Percentiles rank a stretch among this genome's conserved stretches.
Conservation (phyloP, 805 yeast genomes). For the Starmerella bacillaris region DNA sequence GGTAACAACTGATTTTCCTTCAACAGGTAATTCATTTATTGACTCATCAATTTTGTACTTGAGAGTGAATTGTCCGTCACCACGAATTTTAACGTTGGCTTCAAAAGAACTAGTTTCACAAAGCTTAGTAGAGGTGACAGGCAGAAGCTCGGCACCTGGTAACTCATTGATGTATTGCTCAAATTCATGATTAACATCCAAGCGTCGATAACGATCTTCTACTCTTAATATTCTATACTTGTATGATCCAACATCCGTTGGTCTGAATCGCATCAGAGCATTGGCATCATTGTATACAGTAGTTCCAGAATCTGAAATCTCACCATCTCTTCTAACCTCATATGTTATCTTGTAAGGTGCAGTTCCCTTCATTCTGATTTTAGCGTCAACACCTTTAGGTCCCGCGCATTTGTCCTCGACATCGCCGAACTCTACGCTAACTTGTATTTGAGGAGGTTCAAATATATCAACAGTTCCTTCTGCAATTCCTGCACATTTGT, state of each 20-base stretch:
- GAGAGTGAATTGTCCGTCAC: constrained; percentile 62
- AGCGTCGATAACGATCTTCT: constrained; percentile 24
- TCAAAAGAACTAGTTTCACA: constrained; percentile 14
- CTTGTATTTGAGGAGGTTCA: constrained; percentile 36
- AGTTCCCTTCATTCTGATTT: constrained; percentile 49
- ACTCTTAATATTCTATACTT: constrained; percentile 61
- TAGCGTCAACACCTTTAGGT: constrained; percentile 66
- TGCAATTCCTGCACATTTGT: constrained; percentile 52
- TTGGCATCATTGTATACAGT: constrained; percentile 13
- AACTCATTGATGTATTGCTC: constrained; percentile 24
- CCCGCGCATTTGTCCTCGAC: constrained; percentile 83
- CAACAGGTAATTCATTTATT: constrained; percentile 3
- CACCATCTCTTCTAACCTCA: constrained; percentile 19
- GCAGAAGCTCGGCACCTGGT: constrained; percentile 26
- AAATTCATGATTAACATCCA: constrained; percentile 9
- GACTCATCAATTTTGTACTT: constrained; percentile 44
- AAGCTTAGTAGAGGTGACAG: constrained; percentile 6
- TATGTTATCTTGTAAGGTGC: constrained; percentile 66
- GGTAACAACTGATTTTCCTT: neutral
- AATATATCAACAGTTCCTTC: constrained; percentile 38
- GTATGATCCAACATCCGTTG: constrained; percentile 66
- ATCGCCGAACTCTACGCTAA: constrained; percentile 32
- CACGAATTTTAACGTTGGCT: constrained; percentile 47
- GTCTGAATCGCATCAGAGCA: constrained; percentile 43
- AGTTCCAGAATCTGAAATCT: neutral